Percentiles rank a stretch among this genome's conserved stretches.
phyloP scores from a whole-genome alignment of 2,329 filamentous ascomycete species.

The Aspergillus udagawae region DNA sequence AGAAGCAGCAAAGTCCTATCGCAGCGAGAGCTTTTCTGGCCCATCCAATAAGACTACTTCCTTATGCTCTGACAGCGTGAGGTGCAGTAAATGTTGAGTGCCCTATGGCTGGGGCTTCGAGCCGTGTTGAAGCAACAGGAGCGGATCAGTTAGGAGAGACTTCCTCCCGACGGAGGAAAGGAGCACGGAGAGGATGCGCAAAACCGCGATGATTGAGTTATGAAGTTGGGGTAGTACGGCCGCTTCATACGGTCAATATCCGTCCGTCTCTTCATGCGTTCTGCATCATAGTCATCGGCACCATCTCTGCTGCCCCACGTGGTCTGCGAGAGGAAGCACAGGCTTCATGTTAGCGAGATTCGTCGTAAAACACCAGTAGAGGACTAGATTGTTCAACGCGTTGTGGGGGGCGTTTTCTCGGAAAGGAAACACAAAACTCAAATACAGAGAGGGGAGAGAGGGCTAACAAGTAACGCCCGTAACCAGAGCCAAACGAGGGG shows the following conservation, averaged over 20 bases:
- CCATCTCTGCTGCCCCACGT: constrained; percentile 94
- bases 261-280: constrained; percentile 55
- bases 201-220: constrained; percentile 23
- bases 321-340: constrained; percentile 56
- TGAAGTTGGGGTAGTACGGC: constrained; percentile 29
- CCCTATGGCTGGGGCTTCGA: not conserved
- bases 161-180: not conserved
- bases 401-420: not conserved
- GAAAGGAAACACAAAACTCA: not conserved
- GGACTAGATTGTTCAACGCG: not conserved
- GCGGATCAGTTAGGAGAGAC: not conserved
- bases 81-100: not conserved
- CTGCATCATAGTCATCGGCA: constrained; percentile 76
- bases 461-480: not conserved
- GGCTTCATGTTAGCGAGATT: not conserved
- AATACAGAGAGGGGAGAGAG: not conserved
- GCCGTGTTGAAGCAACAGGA: not conserved
- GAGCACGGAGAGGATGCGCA: not conserved
- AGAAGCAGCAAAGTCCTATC: not conserved
- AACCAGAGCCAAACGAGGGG: not conserved
- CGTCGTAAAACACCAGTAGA: not conserved
- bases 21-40: not conserved
- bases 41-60: not conserved
- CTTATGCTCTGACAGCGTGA: not conserved
- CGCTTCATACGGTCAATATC: constrained; percentile 32